Conservation (phyloP, 2,329 filamentous ascomycete species). For the Trichophyton mentagrophytes region DNA sequence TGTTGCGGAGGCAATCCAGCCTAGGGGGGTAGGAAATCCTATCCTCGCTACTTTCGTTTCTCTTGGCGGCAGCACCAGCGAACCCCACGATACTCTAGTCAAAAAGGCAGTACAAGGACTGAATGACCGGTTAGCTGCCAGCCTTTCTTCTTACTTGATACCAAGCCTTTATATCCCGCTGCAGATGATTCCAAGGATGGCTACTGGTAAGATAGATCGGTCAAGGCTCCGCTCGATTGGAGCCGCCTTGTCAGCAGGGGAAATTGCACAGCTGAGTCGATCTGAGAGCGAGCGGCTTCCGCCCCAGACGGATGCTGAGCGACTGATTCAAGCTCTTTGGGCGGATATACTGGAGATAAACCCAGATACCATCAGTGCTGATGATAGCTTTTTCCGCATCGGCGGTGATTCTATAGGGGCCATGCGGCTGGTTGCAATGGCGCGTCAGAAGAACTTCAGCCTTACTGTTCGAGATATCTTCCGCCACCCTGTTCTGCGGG, state of each 20-base stretch:
- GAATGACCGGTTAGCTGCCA: constrained; percentile 12
- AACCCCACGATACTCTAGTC: not conserved
- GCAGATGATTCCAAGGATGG: constrained; percentile 24
- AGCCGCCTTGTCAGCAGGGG: not conserved
- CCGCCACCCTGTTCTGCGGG: constrained; percentile 18
- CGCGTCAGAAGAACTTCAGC: not conserved
- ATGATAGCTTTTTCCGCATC: constrained; percentile 8
- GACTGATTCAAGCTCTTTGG: not conserved
- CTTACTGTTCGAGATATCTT: constrained; percentile 9
- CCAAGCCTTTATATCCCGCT: constrained; percentile 29
- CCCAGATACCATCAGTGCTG: not conserved
- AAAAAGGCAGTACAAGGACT: constrained; percentile 1
- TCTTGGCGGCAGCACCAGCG: not conserved
- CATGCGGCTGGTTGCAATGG: constrained; percentile 16
- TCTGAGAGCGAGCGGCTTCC: not conserved
- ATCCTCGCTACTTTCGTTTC: not conserved
- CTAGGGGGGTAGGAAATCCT: not conserved
- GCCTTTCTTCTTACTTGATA: constrained; percentile 21
- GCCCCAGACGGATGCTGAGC: not conserved
- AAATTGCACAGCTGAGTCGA: not conserved
- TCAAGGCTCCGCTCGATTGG: constrained; percentile 17
- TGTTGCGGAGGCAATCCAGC: not conserved
- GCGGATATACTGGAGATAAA: not conserved
- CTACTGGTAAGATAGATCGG: constrained; percentile 30
- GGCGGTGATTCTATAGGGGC: constrained; percentile 31